Conservation (phyloP, 176 grass and related monocot species). For the Hsuehochloa calcarea region DNA sequence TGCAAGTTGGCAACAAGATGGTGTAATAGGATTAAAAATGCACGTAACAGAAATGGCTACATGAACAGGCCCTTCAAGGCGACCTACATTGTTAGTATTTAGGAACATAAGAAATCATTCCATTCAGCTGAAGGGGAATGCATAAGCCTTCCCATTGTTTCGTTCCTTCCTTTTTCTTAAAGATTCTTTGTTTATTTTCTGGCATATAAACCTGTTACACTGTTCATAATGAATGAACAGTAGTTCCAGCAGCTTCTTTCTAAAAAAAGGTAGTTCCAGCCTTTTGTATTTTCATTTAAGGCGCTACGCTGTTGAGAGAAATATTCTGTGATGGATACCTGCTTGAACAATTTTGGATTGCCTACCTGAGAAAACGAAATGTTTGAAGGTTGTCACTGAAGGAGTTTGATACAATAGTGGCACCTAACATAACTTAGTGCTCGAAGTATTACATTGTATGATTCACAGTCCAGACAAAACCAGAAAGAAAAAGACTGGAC, state of each 20-base stretch:
- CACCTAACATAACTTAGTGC: constrained; percentile 16
- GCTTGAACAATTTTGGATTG: constrained; percentile 23
- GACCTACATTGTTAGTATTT: background rate
- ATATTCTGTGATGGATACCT: constrained; percentile 11
- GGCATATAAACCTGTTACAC: background rate
- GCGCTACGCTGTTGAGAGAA: background rate
- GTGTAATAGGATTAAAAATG: background rate
- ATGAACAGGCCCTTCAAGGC: background rate
- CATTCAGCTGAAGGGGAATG: background rate
- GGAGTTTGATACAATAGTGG: constrained; percentile 17
- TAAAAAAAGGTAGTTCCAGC: background rate
- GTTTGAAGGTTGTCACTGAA: background rate
- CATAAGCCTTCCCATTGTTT: background rate
- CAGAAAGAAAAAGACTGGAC: constrained; percentile 13
- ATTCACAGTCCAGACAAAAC: constrained; percentile 10
- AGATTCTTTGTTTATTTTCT: background rate
- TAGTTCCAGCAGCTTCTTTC: background rate
- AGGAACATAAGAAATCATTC: background rate
- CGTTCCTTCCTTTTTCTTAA: background rate
- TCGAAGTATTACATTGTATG: constrained; percentile 8
- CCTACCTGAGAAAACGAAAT: constrained; percentile 29
- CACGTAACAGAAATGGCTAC: background rate
- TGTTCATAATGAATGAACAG: background rate
- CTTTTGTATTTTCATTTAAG: background rate
- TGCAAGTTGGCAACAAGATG: background rate